Base-by-base conservation (phyloP, 495 filamentous ascomycete species). In the Amphirosellinia nigrospora region DNA sequence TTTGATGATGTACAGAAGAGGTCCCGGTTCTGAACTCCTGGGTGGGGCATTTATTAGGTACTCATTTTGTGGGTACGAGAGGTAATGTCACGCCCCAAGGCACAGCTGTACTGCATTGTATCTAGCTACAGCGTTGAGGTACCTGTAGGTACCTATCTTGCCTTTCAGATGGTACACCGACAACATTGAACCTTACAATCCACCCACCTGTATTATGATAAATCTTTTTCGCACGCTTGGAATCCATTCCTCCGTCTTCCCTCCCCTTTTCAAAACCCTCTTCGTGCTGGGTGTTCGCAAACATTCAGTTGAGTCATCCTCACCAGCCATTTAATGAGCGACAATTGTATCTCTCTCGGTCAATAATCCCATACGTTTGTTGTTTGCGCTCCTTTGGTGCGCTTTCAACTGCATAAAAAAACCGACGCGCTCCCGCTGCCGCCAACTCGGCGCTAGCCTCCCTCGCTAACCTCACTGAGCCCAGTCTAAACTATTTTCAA, bases 401-500 rank as follows among this genome's bases (percentile, higher is more conserved):
- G 60, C 60, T 67, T 56, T 48, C 60, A 16, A 46, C 58, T 69
- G 66, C 59, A 64, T 62, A 55, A 62, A 48, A 55, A 48, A 45
- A 64, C 46, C 67, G 34, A 62, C 68, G 60, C 60, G 60, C 23
- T 48, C 68, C 39, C 34, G 36, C 59, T 48, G 67, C 67, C 45
- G 67, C 56, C 58, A 32, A 70, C 67, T 70, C n/a, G 59, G 45
- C 59, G 68, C 59, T 69, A 69, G 56, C 66, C 64, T 62, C 0
- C 43, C 66, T 69, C 59, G 68, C 68, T 70, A 70, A 70, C 68
- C 60, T 64, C 60, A 63, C 68, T 70, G 48, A 70, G 68, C 59
- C 59, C 68, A 28, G 68, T 59, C 68, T 70, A 70, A 64, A 64
- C 68, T 70, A 58, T 64, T 70, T 70, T 70, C 59, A 70, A 55